A percentile compares a stretch with the other conserved stretches of the same genome.
These are phyloP conservation scores for Chalciporus chontae DNA, from an alignment of 768 basidiomycete species.

Conservation along the genomic window DNA sequence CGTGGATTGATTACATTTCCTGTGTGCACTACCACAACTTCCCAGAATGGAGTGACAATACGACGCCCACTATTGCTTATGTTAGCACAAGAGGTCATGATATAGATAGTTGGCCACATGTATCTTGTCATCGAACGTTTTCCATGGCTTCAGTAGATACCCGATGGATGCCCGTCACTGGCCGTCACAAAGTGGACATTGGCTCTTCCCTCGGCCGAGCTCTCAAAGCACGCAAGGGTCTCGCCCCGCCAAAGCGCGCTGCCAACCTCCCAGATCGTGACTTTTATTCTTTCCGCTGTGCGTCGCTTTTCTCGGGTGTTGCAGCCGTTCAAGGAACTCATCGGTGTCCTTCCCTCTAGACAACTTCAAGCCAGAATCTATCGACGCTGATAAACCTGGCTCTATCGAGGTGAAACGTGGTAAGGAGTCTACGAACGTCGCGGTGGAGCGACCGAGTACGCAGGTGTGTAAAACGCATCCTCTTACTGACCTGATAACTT, in stretches of 20 bases:
- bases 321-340: neutral
- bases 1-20: neutral
- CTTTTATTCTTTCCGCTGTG: conserved; percentile 78
- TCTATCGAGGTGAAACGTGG: conserved; percentile 58
- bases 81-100: conserved; percentile 24
- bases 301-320: conserved; percentile 25
- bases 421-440: conserved; percentile 48
- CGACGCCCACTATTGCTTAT: conserved; percentile 20
- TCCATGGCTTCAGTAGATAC: conserved; percentile 44
- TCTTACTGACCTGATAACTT: neutral
- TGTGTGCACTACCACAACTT: no score
- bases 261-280: conserved; percentile 56
- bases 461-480: conserved; percentile 43
- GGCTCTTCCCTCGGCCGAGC: conserved; percentile 62
- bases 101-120: conserved; percentile 10
- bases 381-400: conserved; percentile 64
- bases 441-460: conserved; percentile 62
- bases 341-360: conserved; percentile 40
- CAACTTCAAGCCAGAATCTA: conserved; percentile 70
- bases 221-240: conserved; percentile 65
- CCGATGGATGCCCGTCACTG: conserved; percentile 57
- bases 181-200: conserved; percentile 55
- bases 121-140: conserved; percentile 24
- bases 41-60: neutral
- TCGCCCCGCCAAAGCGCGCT: conserved; percentile 37